Conservation (phyloP, 305 asterid species). For the Galium porrigens region DNA sequence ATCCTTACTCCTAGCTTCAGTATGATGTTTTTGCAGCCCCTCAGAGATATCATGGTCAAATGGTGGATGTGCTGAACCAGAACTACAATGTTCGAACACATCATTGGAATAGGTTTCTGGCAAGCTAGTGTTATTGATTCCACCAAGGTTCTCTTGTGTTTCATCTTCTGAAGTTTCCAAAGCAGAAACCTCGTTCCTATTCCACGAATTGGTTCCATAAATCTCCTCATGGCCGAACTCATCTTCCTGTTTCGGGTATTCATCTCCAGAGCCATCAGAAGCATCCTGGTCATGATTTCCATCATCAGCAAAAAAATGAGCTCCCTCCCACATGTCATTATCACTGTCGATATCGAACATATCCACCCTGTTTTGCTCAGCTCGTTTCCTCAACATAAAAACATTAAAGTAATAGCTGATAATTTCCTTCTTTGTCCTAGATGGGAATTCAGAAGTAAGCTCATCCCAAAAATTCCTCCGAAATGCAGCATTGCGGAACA, state of each 20-base stretch:
- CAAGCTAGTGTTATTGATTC: constrained; percentile 3
- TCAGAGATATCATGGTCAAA: constrained; percentile 2
- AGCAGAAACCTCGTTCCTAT: constrained; percentile 7
- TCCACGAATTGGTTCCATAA: constrained; percentile 10
- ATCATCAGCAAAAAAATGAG: constrained; percentile 19
- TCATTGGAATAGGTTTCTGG: constrained; percentile 6
- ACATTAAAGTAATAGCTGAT: constrained; percentile 70
- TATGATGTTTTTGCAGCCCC: constrained; percentile 7
- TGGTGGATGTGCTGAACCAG: constrained; percentile 6
- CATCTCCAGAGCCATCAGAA: constrained; percentile 20
- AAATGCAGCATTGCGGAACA: constrained; percentile 34
- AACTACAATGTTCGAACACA: constrained; percentile 4
- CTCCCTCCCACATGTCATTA: constrained; percentile 34
- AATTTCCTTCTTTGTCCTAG: constrained; percentile 38
- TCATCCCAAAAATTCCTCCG: constrained; percentile 55
- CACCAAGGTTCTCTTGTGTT: constrained; percentile 5
- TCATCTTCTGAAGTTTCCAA: constrained; percentile 5
- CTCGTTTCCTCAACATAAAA: constrained; percentile 51
- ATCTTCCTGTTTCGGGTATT: constrained; percentile 20
- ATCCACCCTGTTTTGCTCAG: constrained; percentile 56
- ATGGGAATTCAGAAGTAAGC: constrained; percentile 43
- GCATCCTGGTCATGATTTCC: constrained; percentile 20
- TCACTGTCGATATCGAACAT: constrained; percentile 59
- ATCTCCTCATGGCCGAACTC: constrained; percentile 14
- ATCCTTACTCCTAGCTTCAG: constrained; percentile 11